Evolutionary conservation across 129 eudicot genomes (phyloP), one percentile per base, ranked within the genome.

Genomic region (Flaveria ramosissima): DNA sequence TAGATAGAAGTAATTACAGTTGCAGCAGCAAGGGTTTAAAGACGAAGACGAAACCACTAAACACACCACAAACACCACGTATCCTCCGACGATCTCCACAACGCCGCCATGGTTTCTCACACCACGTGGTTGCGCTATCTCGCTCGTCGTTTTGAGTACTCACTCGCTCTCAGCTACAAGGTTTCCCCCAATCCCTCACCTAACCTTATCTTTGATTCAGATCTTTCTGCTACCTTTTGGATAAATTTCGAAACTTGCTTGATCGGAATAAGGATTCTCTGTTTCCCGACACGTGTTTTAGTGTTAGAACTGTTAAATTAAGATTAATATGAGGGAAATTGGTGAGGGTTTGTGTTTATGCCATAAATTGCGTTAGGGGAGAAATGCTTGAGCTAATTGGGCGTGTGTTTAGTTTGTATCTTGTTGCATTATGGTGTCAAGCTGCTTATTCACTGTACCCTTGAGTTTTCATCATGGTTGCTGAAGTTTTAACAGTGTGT

Each of bases 101-200:
- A 53, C 45, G 36, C 72, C 68, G 72, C 87, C 81, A 89, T 89
- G 94, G 89, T 82, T 82, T 80, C 86, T 19, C 76, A 66, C 77
- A 73, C 86, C 2, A 89, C 86, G 14, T 89, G 94, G 94, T 48
- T 84, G 78, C 89, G 96, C 9, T 89, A 89, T 83, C 42, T 83
- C 50, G 82, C 74, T 61, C 80, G 81, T 23, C 89, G 89, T 67
- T 52, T 89, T 71, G 88, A 85, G 41, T 89, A 89, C 64, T 87
- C 96, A 30, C 79, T 84, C 56, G 73, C 88, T 69, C 88, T 78
- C 53, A 72, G 80, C 83, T 56, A 45, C 73, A 84, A 80, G 91
- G 95, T 86, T 43, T 56, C 45, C 2, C 47, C 47, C 16, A 11
- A 27, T 62, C 26, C 20, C 55, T 27, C 19, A 51, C 46, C 39